Evolutionary conservation across 441 rosid genomes (phyloP), one percentile per base, ranked within the genome.

Genomic region (Populus hybrid): DNA sequence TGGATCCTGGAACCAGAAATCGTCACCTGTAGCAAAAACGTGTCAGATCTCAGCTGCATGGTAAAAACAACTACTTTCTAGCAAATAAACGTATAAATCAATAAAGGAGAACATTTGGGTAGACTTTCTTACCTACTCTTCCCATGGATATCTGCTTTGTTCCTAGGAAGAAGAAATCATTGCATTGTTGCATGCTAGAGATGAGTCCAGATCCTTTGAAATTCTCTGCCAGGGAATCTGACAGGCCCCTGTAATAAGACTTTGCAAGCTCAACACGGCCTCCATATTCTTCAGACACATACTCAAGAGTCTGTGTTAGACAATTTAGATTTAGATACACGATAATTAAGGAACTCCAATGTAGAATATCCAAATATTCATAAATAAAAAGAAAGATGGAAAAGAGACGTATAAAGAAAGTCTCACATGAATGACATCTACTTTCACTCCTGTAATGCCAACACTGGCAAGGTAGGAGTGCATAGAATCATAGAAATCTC

Each of bases 1-100:
- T 16, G 95, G 97, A 83, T 91, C 95, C 74, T 92, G 93, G 77
- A 91, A 92, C 94, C 97, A 92, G 84, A 90, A 94, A 78, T 94
- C 97, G 81, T 94, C 94, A 69, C 95, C 97, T 93, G 75, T 8
- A 18, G 10, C 18, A 66, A 10, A 73, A 50, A 8, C 11, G 6
- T 11, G 57, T 5, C 28, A 75, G 26, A 69, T 19, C 26, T n/a
- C 14, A 3, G 12, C 7, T 61, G 9, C 8, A 21, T 11, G 46
- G 0, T 50, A 16, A 53, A 38, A 46, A n/a, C 10, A 67, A 26
- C n/a, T 72, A n/a, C 61, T 24, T 80, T 10, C 32, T n/a, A n/a
- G 32, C 34, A 80, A 19, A 14, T 0, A 30, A 8, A 30, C 28
- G 21, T 7, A 23, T 9, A 9, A 30, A 64, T 12, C 7, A 28